These are phyloP conservation scores for Penicillium mononematosum DNA, from an alignment of 495 filamentous ascomycete species.

Conservation along the genomic window DNA sequence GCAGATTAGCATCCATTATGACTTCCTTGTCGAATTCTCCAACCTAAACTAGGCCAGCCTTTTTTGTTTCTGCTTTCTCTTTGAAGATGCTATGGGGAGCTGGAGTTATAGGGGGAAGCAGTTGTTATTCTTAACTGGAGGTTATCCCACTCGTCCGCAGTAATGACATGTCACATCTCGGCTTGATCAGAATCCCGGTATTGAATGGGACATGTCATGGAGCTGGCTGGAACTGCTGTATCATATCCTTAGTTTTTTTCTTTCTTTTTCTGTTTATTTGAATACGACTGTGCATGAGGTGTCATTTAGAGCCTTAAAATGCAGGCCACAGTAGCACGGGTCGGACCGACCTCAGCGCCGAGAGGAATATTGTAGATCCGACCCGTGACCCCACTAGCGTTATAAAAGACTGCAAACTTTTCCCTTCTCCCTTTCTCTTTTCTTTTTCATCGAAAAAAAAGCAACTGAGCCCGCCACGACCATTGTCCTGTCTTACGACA, in stretches of 20 bases:
- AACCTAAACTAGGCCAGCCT: not conserved
- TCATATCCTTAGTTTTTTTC: not conserved
- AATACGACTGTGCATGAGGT: not conserved
- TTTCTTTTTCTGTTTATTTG: not conserved
- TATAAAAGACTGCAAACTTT: conserved; percentile 33
- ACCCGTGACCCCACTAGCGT: conserved; percentile 26
- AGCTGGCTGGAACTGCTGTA: not conserved
- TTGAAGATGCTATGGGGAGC: not conserved
- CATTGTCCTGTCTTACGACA: conserved; percentile 50
- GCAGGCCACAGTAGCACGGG: not conserved
- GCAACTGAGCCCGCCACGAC: conserved; percentile 66
- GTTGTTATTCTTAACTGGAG: not conserved
- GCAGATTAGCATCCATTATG: not conserved
- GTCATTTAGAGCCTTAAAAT: not conserved
- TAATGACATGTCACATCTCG: not conserved
- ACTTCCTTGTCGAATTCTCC: not conserved
- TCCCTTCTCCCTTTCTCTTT: conserved; percentile 35
- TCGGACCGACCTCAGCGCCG: conserved; percentile 3
- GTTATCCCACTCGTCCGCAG: not conserved
- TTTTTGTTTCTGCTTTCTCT: not conserved
- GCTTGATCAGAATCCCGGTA: not conserved
- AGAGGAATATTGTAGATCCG: conserved; percentile 27
- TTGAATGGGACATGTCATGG: not conserved
- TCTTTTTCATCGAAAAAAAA: conserved; percentile 55
- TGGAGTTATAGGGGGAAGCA: not conserved